Conservation (phyloP, 2,329 filamentous ascomycete species). For the Hypoxylon sp. region DNA sequence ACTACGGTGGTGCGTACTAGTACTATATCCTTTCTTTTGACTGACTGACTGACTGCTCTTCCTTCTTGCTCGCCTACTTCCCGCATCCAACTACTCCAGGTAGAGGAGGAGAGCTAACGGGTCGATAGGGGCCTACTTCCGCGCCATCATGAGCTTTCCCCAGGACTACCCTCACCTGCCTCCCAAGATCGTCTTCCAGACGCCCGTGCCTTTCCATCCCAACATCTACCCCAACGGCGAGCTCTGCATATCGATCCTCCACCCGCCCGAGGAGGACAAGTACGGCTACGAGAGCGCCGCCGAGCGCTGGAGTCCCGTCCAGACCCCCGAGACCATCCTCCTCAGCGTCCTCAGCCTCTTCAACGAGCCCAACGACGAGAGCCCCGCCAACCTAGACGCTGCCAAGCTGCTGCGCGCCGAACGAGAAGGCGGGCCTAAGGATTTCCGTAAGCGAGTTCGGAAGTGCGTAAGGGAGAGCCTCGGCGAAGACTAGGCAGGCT, state of each 20-base stretch:
- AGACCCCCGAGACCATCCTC: constrained; percentile 93
- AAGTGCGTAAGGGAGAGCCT: constrained; percentile 82
- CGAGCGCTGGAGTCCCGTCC: constrained; percentile 94
- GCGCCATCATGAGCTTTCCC: constrained; percentile 84
- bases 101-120: constrained; percentile 1
- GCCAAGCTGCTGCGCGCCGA: constrained; percentile 88
- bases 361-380: constrained; percentile 92
- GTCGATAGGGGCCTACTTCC: constrained; percentile 83
- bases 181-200: constrained; percentile 86
- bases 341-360: constrained; percentile 92
- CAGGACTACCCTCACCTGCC: constrained; percentile 85
- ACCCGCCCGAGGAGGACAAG: constrained; percentile 92
- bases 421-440: constrained; percentile 63
- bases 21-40: background rate
- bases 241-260: constrained; percentile 96
- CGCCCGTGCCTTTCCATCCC: constrained; percentile 87
- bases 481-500: constrained; percentile 67
- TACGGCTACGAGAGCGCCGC: constrained; percentile 90
- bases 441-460: constrained; percentile 81
- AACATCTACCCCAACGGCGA: constrained; percentile 90
- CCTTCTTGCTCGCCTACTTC: background rate
- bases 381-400: constrained; percentile 93
- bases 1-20: constrained; percentile 80
- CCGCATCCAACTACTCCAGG: background rate
- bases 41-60: background rate